Conservation (phyloP, 140 eudicot genomes). For the Oenanthe javanica region DNA sequence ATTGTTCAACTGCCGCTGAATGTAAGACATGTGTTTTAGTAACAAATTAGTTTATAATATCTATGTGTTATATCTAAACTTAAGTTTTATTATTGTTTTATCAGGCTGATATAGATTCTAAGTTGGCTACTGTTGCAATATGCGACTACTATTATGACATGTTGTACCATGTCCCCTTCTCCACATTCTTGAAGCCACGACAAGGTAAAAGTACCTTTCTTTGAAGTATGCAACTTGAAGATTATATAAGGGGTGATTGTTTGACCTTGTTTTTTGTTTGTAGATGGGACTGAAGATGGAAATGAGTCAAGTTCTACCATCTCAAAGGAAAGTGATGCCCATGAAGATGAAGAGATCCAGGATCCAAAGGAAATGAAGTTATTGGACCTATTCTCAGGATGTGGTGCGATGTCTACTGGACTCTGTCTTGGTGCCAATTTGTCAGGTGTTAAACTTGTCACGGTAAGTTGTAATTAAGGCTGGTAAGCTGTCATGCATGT, state of each 20-base stretch:
- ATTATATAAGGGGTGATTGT: not conserved
- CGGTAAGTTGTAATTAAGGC: constrained; percentile 31
- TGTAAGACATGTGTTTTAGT: constrained; percentile 25
- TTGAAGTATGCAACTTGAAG: not conserved
- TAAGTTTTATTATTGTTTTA: not conserved
- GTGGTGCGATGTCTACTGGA: constrained; percentile 99
- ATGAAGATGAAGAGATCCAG: constrained; percentile 22
- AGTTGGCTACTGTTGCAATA: not conserved
- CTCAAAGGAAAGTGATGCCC: not conserved
- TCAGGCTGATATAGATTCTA: constrained; percentile 34
- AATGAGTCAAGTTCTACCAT: constrained; percentile 30
- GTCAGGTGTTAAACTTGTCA: constrained; percentile 49
- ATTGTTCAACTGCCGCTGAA: constrained; percentile 39
- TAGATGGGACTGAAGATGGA: constrained; percentile 31
- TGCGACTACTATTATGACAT: constrained; percentile 7
- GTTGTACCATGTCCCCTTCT: not conserved
- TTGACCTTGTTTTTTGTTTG: not conserved
- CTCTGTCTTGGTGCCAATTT: constrained; percentile 74
- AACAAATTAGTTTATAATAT: not conserved
- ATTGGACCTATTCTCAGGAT: constrained; percentile 78
- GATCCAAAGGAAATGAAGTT: constrained; percentile 32
- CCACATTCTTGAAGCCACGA: not conserved
- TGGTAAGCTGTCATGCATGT: not conserved
- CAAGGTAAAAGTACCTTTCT: not conserved
- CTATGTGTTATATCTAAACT: not conserved